These are phyloP conservation scores for Trypanosoma grayi DNA, from an alignment of 208 protist species.

Conservation along the genomic window DNA sequence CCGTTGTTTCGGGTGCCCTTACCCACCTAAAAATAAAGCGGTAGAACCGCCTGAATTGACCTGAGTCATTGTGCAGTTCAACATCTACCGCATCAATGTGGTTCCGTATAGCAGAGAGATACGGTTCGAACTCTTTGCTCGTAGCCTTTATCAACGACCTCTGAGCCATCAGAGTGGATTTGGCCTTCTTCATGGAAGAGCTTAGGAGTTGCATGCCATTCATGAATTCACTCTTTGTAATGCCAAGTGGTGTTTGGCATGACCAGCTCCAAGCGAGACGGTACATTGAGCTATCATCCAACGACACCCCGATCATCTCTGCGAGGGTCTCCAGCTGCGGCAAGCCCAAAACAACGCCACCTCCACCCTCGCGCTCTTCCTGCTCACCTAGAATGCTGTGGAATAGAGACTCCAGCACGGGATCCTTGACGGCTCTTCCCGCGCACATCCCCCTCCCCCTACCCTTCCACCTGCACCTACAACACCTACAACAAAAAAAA, in stretches of 20 bases:
- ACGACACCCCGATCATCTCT: slow-evolving; percentile 29
- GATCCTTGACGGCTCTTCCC: too few species aligned
- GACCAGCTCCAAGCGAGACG: slow-evolving; percentile 48
- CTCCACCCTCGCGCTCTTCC: background rate
- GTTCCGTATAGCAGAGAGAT: slow-evolving; percentile 1
- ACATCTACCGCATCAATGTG: slow-evolving; percentile 10
- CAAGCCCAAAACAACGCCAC: slow-evolving; percentile 28
- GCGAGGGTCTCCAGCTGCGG: slow-evolving; percentile 52
- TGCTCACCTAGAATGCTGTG: background rate
- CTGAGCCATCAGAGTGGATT: background rate
- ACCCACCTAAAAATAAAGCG: slow-evolving; percentile 34
- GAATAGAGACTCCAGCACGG: slow-evolving; percentile 13
- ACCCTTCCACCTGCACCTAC: background rate
- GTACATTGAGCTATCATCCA: slow-evolving; percentile 70
- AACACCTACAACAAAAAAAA: background rate
- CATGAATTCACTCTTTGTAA: slow-evolving; percentile 51
- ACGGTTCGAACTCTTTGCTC: slow-evolving; percentile 12
- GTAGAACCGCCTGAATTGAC: slow-evolving; percentile 30
- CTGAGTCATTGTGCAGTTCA: slow-evolving; percentile 2
- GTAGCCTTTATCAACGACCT: background rate
- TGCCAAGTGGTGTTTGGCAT: slow-evolving; percentile 30
- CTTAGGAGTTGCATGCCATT: slow-evolving; percentile 20
- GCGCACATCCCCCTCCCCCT: background rate
- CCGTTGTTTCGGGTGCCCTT: slow-evolving; percentile 16
- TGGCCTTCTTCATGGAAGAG: background rate